Base-by-base conservation (phyloP, 768 basidiomycete species). In the Suillus plorans region DNA sequence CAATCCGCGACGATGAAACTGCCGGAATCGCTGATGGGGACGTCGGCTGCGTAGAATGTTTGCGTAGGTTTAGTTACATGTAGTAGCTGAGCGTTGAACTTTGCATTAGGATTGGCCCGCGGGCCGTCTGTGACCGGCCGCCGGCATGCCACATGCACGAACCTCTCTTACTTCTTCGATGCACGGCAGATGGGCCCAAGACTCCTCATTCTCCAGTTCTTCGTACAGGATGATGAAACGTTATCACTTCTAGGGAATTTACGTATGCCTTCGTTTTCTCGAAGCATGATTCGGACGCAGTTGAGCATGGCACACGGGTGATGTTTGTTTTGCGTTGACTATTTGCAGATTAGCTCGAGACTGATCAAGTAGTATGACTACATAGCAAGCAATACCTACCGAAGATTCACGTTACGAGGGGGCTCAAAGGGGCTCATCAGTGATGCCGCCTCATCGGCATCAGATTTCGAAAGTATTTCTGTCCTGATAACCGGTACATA, bases 381-480 rank as follows among this genome's bases (percentile, higher is more conserved):
- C n/a, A n/a, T n/a, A n/a, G n/a, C n/a, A n/a, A n/a, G n/a, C n/a
- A n/a, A n/a, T n/a, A n/a, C n/a, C n/a, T n/a, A n/a, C n/a, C n/a
- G n/a, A n/a, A 31, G 4, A 22, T 13, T 22, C 22, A 49, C 47
- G 22, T 49, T 22, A 25, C 47, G 13, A 22, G 47, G 47, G 13
- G 22, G 1, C 14, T 22, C n/a, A 9, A 39, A 22, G 14, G 37
- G 37, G 14, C 22, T 6, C 57, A 58, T 58, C 57, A 52, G 7
- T 52, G 50, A 52, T 52, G 25, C 22, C 49, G 57, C 37, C 37
- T 25, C 57, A 39, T 58, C 57, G 57, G 57, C 57, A 58, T 58
- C 57, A 58, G 39, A 58, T 58, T 20, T 20, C 18, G 10, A 41
- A 25, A 12, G 57, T 58, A 58, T 58, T 58, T 58, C 16, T 58